Conservation (phyloP, 2,329 filamentous ascomycete species). For the Arthroderma sp. region DNA sequence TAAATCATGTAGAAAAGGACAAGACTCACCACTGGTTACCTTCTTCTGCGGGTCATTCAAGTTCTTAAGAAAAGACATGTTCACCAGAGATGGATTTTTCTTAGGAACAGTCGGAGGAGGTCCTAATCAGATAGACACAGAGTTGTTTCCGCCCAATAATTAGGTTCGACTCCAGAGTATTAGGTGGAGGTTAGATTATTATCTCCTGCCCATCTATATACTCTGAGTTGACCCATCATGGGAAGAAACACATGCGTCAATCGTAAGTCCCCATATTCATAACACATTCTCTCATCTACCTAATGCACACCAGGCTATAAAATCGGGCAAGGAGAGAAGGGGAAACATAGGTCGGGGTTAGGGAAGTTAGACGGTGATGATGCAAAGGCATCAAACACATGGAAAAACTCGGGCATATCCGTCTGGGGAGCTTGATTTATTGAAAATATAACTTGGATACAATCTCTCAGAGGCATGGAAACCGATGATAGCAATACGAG, state of each 20-base stretch:
- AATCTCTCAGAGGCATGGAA: not conserved
- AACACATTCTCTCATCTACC: not conserved
- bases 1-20: not conserved
- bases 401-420: too few species aligned
- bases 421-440: too few species aligned
- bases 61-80: conserved; percentile 53
- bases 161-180: not conserved
- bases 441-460: not conserved
- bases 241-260: not conserved
- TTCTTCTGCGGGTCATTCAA: conserved; percentile 54
- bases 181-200: not conserved
- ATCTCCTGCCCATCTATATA: not conserved
- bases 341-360: too few species aligned
- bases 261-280: not conserved
- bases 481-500: not conserved
- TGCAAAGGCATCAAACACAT: not conserved
- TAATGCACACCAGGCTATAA: not conserved
- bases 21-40: conserved; percentile 54
- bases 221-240: not conserved
- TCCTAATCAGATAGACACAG: not conserved
- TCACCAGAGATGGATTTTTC: conserved; percentile 26
- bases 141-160: not conserved
- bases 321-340: not conserved
- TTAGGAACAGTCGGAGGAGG: not conserved
- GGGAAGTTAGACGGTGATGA: too few species aligned